Base-by-base conservation (phyloP, 2,329 filamentous ascomycete species). In the Claviceps sp. region DNA sequence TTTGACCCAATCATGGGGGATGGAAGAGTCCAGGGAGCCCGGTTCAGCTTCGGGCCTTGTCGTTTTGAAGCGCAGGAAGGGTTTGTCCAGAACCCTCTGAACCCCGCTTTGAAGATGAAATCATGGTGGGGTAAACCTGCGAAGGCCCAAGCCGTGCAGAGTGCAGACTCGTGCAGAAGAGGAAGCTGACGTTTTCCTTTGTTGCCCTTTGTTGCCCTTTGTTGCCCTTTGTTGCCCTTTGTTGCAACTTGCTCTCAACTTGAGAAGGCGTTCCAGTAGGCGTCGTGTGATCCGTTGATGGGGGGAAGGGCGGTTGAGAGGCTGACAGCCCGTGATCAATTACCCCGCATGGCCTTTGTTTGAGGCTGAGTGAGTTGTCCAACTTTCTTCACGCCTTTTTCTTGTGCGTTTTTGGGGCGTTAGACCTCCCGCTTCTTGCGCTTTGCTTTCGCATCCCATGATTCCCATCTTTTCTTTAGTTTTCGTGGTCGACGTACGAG, bases 41-140 rank as follows among this genome's bases (percentile, higher is more conserved):
- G 7, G 48, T 47, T 11, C 30, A 34, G 30, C 30, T 34, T 34
- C 30, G 30, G 30, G 10, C 30, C 30, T 34, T 34, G 30, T 34
- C 30, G 30, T 34, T 34, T 34, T 34, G 30, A 34, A 34, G 30
- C 30, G 30, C 30, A 34, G 30, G 10, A 30, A 30, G 30, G 26
- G 26, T 8, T 30, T 37, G 51, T 42, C 42, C n/a, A 47, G 34
- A 50, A 34, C 22, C 48, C 37, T 47, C 19, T 1, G 17, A 22
- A 45, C 52, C 52, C 52, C 48, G 44, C 44, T 24, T 47, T n/a
- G 26, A 47, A 26, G 41, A 11, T 43, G 22, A 6, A 44, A 34
- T 34, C 38, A 46, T 39, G 38, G 47, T 48, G 48, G 48, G 24
- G 48, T 41, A 41, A 17, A 16, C 17, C n/a, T 50, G 22, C 17